These are phyloP conservation scores for Stephania yunnanensis DNA, from an alignment of 164 flowering plant genomes.

Conservation along the genomic window DNA sequence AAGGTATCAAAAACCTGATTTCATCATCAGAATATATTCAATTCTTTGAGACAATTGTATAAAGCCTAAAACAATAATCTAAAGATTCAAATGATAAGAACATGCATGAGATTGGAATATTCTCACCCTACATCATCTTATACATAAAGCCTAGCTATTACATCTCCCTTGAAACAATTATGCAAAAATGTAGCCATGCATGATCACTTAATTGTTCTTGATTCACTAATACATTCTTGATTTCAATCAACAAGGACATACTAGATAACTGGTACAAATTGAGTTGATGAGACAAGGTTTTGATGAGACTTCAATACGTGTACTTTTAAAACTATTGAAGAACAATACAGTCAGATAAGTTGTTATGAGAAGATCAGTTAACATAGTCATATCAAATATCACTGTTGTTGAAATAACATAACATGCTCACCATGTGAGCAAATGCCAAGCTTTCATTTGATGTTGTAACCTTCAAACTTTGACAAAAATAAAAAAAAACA, in stretches of 20 bases:
- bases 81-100: neutral
- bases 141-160: neutral
- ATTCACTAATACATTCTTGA: neutral
- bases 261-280: neutral
- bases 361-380: neutral
- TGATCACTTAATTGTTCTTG: neutral
- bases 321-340: neutral
- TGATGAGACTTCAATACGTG: neutral
- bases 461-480: neutral
- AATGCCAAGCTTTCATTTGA: neutral
- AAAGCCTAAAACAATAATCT: neutral
- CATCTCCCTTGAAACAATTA: neutral
- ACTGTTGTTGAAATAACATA: neutral
- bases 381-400: conserved; percentile 1
- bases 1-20: neutral
- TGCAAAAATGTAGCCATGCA: neutral
- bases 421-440: neutral
- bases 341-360: neutral
- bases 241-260: neutral
- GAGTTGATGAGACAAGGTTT: neutral
- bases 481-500: neutral
- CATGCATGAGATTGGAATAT: neutral
- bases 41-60: neutral
- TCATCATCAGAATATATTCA: neutral
- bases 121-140: neutral